A percentile compares a stretch with the other conserved stretches of the same genome.
phyloP scores from a whole-genome alignment of 495 filamentous ascomycete species.

The Opeltia flavorubescens region DNA sequence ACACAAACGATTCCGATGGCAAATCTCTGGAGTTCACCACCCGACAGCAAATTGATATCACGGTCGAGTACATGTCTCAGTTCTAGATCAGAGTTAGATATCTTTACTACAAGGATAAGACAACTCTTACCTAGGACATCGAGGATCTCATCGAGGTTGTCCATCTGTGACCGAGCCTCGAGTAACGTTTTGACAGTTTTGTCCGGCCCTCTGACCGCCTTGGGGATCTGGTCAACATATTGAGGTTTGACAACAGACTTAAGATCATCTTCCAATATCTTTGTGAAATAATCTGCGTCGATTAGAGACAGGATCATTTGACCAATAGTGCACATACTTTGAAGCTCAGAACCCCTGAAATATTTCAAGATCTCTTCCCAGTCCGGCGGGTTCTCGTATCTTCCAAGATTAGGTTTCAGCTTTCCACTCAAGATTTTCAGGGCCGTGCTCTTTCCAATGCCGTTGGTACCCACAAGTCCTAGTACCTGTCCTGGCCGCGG shows the following conservation, averaged over 20 bases:
- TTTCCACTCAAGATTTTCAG: constrained; percentile 97
- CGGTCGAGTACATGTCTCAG: constrained; percentile 74
- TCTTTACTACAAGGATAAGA: not conserved
- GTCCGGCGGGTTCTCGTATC: constrained; percentile 91
- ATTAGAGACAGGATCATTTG: constrained; percentile 8
- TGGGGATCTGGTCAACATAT: constrained; percentile 95
- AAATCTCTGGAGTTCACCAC: constrained; percentile 95
- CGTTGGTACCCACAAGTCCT: constrained; percentile 94
- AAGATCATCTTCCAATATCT: constrained; percentile 86
- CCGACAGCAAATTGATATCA: constrained; percentile 78
- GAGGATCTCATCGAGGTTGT: constrained; percentile 73
- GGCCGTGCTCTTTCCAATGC: constrained; percentile 98
- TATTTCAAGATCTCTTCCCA: constrained; percentile 99
- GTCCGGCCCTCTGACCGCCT: constrained; percentile 67
- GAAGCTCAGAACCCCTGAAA: constrained; percentile 91
- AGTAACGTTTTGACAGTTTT: constrained; percentile 66
- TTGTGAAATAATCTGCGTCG: constrained; percentile 83
- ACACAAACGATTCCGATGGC: constrained; percentile 93
- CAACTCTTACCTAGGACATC: constrained; percentile 53
- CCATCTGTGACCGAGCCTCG: constrained; percentile 54
- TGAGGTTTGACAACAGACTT: constrained; percentile 98
- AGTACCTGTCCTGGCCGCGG: constrained; percentile 93
- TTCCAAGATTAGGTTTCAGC: constrained; percentile 90
- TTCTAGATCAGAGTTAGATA: constrained; percentile 37
- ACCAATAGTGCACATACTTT: constrained; percentile 46